Evolutionary conservation across 2,329 filamentous ascomycete genomes (phyloP), one percentile per base, ranked within the genome.

Genomic region (Nigrospora osmanthi): DNA sequence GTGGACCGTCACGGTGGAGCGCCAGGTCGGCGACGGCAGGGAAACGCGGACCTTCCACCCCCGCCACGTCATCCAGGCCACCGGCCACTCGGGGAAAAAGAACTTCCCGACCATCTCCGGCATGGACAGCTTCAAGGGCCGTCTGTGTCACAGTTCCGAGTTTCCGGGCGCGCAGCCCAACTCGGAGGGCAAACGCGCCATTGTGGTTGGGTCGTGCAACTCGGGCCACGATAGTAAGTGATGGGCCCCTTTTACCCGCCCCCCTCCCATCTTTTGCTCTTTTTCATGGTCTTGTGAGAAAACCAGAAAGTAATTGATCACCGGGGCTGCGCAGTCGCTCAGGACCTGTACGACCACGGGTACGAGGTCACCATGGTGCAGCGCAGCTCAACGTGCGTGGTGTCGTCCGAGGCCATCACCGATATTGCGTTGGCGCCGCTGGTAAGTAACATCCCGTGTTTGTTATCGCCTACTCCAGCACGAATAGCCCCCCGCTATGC

Each of bases 81-180:
- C 83, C 0, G 83, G 83, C 0, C 81, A 84, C 53, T 80, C 80
- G 0, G 83, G 83, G 2, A 80, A 85, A 61, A 82, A 79, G 57
- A 75, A 78, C 45, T 60, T 78, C 40, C 82, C 83, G 0, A 50
- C 56, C 0, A 72, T 87, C 50, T 73, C 75, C 19, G 81, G 80
- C 1, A 63, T 72, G 49, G 67, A 68, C 14, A 57, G 47, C 3
- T 84, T 81, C 61, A 58, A 69, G 42, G 78, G 78, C 2, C 67
- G 68, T 32, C 58, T 81, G 43, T 78, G 76, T 57, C 78, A 83
- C 49, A 71, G 72, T 45, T 69, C 68, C 71, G 38, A 44, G 3
- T 44, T 44, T 12, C 19, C 35, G 10, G 73, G 72, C 3, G 72
- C 73, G 0, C 60, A 61, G 13, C 53, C 60, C 1, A 50, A 64